Evolutionary conservation across 2,329 filamentous ascomycete species (phyloP).

Genomic region (Fusarium compactum): DNA sequence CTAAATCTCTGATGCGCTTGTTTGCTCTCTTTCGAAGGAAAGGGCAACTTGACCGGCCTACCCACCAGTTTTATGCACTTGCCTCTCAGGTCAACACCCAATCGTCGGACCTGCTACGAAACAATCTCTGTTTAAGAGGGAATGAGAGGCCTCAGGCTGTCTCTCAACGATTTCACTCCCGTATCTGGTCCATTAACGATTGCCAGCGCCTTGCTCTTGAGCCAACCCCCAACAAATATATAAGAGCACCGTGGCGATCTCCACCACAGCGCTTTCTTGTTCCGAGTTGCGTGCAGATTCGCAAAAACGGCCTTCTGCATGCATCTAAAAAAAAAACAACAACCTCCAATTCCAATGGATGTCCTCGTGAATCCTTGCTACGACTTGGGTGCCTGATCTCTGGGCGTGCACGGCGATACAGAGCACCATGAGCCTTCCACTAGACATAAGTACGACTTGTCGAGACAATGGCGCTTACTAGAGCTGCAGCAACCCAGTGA

Average conservation of each 20-base stretch:
- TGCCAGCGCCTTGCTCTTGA: not conserved
- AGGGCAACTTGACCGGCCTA: not conserved
- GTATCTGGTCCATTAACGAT: not conserved
- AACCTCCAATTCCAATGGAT: slow-evolving; percentile 3
- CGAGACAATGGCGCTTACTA: slow-evolving; percentile 33
- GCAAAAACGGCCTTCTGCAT: slow-evolving; percentile 30
- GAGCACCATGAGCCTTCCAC: not conserved
- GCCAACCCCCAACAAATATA: slow-evolving; percentile 12
- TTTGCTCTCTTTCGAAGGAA: not conserved
- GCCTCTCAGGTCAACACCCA: slow-evolving; percentile 1
- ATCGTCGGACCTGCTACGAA: slow-evolving; percentile 3
- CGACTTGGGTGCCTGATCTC: not conserved
- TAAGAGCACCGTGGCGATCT: slow-evolving; percentile 15
- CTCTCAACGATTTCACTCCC: not conserved
- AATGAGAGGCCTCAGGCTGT: not conserved
- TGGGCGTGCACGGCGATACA: slow-evolving; percentile 2
- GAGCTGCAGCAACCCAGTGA: slow-evolving; percentile 14
- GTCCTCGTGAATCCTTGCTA: slow-evolving; percentile 5
- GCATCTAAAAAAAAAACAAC: not conserved
- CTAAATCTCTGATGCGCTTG: not conserved
- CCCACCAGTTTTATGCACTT: not conserved
- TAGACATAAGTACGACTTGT: slow-evolving; percentile 10
- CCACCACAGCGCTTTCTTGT: slow-evolving; percentile 20
- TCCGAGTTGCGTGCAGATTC: slow-evolving; percentile 18
- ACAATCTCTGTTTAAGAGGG: not conserved